Evolutionary conservation across 2,329 filamentous ascomycete species (phyloP).

Genomic region (Macroventuria anomochaeta): DNA sequence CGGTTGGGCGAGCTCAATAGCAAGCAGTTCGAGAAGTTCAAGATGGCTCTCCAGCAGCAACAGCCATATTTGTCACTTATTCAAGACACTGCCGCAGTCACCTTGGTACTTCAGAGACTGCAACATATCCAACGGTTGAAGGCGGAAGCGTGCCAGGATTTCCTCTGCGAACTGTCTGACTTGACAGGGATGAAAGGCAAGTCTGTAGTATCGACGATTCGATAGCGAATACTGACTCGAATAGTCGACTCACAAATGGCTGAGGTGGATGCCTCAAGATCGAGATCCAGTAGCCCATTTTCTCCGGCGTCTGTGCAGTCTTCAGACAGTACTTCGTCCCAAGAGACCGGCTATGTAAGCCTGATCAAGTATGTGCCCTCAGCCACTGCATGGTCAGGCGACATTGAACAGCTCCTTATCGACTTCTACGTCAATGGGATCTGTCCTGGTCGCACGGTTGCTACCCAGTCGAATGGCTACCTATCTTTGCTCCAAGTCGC

Average conservation of each 20-base stretch:
- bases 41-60: slow-evolving; percentile 35
- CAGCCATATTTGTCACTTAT: slow-evolving; percentile 38
- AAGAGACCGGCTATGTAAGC: slow-evolving; percentile 32
- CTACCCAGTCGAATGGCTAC: slow-evolving; percentile 39
- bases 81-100: slow-evolving; percentile 32
- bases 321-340: slow-evolving; percentile 32
- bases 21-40: slow-evolving; percentile 47
- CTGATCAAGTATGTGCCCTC: slow-evolving; percentile 42
- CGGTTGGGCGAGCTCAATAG: slow-evolving; percentile 45
- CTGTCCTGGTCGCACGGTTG: slow-evolving; percentile 40
- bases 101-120: slow-evolving; percentile 42
- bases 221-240: slow-evolving; percentile 16
- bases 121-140: slow-evolving; percentile 43
- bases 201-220: neutral
- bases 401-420: slow-evolving; percentile 39
- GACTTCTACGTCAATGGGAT: slow-evolving; percentile 43
- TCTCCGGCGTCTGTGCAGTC: slow-evolving; percentile 34
- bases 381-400: slow-evolving; percentile 23
- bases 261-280: slow-evolving; percentile 33
- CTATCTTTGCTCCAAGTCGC: slow-evolving; percentile 31
- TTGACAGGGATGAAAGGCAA: slow-evolving; percentile 39
- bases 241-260: slow-evolving; percentile 36
- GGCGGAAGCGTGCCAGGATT: slow-evolving; percentile 44
- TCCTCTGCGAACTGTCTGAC: slow-evolving; percentile 43
- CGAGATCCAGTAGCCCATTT: slow-evolving; percentile 37